A percentile compares a stretch with the other conserved stretches of the same genome.
Conservation (phyloP, 169 alveolate species). For the Theileria orientalis region DNA sequence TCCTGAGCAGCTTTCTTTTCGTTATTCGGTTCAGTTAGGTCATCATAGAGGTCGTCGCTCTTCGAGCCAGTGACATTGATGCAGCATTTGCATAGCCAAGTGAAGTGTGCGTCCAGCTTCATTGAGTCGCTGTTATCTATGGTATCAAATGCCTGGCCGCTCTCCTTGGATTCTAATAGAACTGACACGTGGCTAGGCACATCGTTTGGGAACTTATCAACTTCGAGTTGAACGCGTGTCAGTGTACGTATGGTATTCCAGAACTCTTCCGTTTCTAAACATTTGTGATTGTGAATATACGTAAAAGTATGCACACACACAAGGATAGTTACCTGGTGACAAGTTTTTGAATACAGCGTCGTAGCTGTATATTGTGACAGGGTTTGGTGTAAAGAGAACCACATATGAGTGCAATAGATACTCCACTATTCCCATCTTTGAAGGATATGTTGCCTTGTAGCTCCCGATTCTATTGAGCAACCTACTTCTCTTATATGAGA, state of each 20-base stretch:
- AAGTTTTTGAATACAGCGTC: constrained; percentile 47
- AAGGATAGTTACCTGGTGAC: constrained; percentile 28
- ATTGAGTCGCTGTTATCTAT: constrained; percentile 12
- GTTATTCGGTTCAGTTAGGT: background rate
- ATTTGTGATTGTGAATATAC: background rate
- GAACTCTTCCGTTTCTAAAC: constrained; percentile 29
- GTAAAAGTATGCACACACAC: background rate
- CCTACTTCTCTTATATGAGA: constrained; percentile 26
- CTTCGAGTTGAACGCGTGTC: constrained; percentile 51
- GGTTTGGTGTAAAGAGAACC: constrained; percentile 31
- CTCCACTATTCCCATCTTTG: constrained; percentile 51
- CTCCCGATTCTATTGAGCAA: constrained; percentile 36
- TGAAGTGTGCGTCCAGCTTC: constrained; percentile 49
- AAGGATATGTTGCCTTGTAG: constrained; percentile 48
- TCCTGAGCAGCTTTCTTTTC: background rate
- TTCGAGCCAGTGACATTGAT: constrained; percentile 15
- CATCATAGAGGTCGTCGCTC: background rate
- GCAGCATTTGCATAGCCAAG: constrained; percentile 54
- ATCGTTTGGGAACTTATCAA: constrained; percentile 38
- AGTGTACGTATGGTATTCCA: constrained; percentile 25
- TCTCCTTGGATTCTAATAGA: constrained; percentile 5
- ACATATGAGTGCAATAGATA: constrained; percentile 59
- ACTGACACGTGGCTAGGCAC: constrained; percentile 5
- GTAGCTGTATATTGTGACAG: constrained; percentile 44
- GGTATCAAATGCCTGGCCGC: background rate